Evolutionary conservation across 2,329 filamentous ascomycete genomes (phyloP), one percentile per base, ranked within the genome.

Genomic region (Colletotrichum gigasporum): DNA sequence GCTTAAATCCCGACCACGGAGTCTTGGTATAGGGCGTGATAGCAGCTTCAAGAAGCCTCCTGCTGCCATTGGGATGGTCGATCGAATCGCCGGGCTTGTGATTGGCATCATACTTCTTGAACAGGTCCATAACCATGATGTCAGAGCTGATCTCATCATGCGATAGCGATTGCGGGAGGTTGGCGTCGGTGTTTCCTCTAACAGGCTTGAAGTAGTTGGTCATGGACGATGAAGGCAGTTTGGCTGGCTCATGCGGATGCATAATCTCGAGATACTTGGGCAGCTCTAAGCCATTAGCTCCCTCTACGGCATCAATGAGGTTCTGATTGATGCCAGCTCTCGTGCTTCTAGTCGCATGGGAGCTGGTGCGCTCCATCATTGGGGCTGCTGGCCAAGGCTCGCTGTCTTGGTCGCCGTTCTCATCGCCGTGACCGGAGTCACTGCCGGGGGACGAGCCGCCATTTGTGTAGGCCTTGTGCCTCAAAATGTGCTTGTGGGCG

Each of bases 281-380:
- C 26, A 87, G 78, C 70, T 87, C 85, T 66, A 89, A 85, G 69
- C 86, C 88, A 63, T 83, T 79, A 44, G 90, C 79, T 20, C 83
- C 85, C 71, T 90, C 87, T 26, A 90, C 80, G 12, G 87, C 88
- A 66, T 89, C 86, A 34, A 83, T 71, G 65, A 86, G 86, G 70
- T 87, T 87, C 56, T 84, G 81, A 64, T 80, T 80, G 54, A 82
- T 78, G 24, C 76, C 78, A n/a, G 80, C 86, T 22, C 87, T 82
- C 18, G 85, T 89, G 74, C 87, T 90, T 42, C 88, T 81, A 16
- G 88, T 90, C 11, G 86, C 85, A 64, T 90, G 87, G 9, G 88
- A 90, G 11, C 85, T 82, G 65, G 87, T 86, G 32, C 87, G 83
- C 73, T 90, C 88, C 87, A 90, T 90, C 55, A 79, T 79, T 12